Conservation (phyloP, 768 basidiomycete species). For the Tricholoma saponaceum region DNA sequence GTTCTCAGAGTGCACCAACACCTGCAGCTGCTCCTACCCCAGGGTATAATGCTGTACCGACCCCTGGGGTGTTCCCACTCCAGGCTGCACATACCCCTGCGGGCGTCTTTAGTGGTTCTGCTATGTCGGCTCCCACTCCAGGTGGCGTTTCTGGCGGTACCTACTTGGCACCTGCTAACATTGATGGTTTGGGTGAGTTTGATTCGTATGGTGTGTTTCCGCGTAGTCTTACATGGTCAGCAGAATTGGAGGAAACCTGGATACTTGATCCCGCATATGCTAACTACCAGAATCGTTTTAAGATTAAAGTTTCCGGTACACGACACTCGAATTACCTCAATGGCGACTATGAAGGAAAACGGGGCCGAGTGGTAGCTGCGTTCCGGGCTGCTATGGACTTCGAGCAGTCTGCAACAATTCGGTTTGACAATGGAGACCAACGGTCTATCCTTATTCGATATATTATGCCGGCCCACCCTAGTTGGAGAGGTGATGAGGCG, state of each 20-base stretch:
- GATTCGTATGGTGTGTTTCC: not conserved
- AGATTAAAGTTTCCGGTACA: constrained; percentile 13
- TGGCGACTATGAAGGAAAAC: constrained; percentile 25
- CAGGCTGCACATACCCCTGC: not conserved
- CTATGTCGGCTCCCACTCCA: constrained; percentile 1
- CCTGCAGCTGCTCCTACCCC: constrained; percentile 47
- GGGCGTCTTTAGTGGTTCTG: not conserved
- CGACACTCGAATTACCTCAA: constrained; percentile 18
- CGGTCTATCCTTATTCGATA: constrained; percentile 36
- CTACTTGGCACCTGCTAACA: not conserved
- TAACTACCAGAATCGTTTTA: constrained; percentile 11
- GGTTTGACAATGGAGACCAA: constrained; percentile 27
- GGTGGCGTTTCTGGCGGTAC: not conserved
- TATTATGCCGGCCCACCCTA: constrained; percentile 37
- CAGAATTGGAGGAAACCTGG: constrained; percentile 13
- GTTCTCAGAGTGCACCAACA: constrained; percentile 44
- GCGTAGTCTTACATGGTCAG: not conserved
- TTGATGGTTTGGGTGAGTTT: constrained; percentile 4
- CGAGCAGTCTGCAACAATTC: constrained; percentile 21
- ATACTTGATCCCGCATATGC: constrained; percentile 17
- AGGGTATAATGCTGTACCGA: constrained; percentile 23
- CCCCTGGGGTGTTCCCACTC: constrained; percentile 9
- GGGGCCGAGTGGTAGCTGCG: constrained; percentile 24
- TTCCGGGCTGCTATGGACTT: constrained; percentile 21
- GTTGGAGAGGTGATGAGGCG: constrained; percentile 40